Evolutionary conservation across 176 grass and related monocot genomes (phyloP).

Genomic region (Miscanthus lutarioriparius): DNA sequence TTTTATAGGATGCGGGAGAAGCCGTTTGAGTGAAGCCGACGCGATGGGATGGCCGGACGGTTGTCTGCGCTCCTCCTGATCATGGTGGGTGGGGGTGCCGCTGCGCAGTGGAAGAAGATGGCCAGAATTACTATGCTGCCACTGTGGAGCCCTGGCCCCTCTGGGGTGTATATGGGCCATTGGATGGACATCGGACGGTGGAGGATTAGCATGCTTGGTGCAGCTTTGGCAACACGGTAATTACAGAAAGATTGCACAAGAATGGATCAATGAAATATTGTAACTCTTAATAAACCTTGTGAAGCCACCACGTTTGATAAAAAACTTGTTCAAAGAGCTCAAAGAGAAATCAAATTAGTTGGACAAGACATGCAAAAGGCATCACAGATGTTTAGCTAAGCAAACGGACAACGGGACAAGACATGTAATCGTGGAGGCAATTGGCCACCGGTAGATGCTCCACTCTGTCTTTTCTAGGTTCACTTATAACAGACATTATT

Average conservation of each 20-base stretch:
- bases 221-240: background rate
- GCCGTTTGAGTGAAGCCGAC: slow-evolving; percentile 42
- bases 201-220: background rate
- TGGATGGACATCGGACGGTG: background rate
- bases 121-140: background rate
- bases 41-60: slow-evolving; percentile 28
- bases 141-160: background rate
- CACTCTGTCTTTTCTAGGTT: too few relatives aligned
- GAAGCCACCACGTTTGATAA: too few relatives aligned
- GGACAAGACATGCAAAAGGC: too few relatives aligned
- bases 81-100: background rate
- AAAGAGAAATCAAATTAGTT: too few relatives aligned
- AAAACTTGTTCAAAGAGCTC: too few relatives aligned
- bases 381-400: too few relatives aligned
- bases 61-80: slow-evolving; percentile 21
- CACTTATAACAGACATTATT: too few relatives aligned
- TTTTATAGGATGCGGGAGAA: slow-evolving; percentile 35
- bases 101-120: slow-evolving; percentile 29
- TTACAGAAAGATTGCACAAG: background rate
- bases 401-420: too few relatives aligned
- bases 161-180: background rate
- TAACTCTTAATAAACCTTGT: too few relatives aligned
- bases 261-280: background rate
- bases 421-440: too few relatives aligned
- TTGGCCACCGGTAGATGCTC: too few relatives aligned